Percentiles rank a stretch among this genome's conserved stretches.
These are phyloP conservation scores for Colletotrichum spaethianum DNA, from an alignment of 2,329 filamentous ascomycete genomes.

Conservation along the genomic window DNA sequence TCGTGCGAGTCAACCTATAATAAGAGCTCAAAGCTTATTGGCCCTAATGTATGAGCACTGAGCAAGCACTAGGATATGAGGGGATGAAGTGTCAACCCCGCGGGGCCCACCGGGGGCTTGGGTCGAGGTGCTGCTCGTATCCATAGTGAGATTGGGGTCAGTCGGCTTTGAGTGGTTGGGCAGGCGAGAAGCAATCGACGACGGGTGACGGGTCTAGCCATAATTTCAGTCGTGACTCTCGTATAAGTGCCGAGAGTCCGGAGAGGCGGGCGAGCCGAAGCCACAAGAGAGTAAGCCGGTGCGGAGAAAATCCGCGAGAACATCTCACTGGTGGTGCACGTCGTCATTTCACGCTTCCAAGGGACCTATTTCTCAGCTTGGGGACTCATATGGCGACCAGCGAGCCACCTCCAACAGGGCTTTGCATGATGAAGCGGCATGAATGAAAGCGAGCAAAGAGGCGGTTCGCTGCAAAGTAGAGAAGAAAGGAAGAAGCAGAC, in stretches of 20 bases:
- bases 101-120: conserved; percentile 1
- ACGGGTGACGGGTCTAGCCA: neutral
- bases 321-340: neutral
- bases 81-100: conserved; percentile 23
- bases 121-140: conserved; percentile 15
- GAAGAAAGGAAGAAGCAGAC: conserved; percentile 13
- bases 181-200: neutral
- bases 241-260: conserved; percentile 1
- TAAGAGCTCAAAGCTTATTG: conserved; percentile 34
- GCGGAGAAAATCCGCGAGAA: conserved; percentile 8
- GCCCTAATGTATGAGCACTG: neutral
- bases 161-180: neutral
- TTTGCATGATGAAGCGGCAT: conserved; percentile 20
- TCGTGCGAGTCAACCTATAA: no score
- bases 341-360: conserved; percentile 9
- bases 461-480: conserved; percentile 21
- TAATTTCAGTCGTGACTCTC: neutral
- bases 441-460: conserved; percentile 21
- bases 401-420: neutral
- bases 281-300: neutral
- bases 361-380: neutral
- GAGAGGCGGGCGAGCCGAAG: neutral
- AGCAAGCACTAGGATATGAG: conserved; percentile 8
- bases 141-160: conserved; percentile 16
- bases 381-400: no score